Conservation (phyloP, 2,329 filamentous ascomycete genomes). For the Diaporthe vexans region DNA sequence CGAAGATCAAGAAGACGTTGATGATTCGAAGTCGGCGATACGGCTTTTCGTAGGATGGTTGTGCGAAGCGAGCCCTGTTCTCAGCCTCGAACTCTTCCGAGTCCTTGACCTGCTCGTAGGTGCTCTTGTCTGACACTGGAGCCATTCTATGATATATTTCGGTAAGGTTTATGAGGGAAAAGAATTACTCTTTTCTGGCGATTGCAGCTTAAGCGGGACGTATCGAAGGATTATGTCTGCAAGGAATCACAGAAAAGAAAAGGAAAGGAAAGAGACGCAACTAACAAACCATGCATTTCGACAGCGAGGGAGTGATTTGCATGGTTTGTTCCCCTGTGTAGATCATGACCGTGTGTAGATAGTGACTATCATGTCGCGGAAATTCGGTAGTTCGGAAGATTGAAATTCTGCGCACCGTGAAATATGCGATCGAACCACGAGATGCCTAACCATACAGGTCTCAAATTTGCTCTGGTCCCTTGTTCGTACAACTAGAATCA, state of each 20-base stretch:
- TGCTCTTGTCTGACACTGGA: neutral
- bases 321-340: neutral
- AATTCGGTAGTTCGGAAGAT: neutral
- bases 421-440: neutral
- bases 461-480: neutral
- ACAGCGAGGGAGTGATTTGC: neutral
- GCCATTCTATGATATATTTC: neutral
- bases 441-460: neutral
- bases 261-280: neutral
- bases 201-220: neutral
- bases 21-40: neutral
- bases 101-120: neutral
- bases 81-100: neutral
- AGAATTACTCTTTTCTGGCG: neutral
- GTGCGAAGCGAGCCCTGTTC: neutral
- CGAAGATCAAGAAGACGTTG: neutral
- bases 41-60: neutral
- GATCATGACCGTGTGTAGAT: no score
- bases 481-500: neutral
- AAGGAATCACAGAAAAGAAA: neutral
- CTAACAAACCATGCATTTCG: neutral
- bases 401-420: neutral
- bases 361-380: neutral
- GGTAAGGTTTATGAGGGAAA: neutral
- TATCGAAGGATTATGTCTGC: neutral